Evolutionary conservation across 2,329 filamentous ascomycete genomes (phyloP).

Genomic region (Neonectria punicea): DNA sequence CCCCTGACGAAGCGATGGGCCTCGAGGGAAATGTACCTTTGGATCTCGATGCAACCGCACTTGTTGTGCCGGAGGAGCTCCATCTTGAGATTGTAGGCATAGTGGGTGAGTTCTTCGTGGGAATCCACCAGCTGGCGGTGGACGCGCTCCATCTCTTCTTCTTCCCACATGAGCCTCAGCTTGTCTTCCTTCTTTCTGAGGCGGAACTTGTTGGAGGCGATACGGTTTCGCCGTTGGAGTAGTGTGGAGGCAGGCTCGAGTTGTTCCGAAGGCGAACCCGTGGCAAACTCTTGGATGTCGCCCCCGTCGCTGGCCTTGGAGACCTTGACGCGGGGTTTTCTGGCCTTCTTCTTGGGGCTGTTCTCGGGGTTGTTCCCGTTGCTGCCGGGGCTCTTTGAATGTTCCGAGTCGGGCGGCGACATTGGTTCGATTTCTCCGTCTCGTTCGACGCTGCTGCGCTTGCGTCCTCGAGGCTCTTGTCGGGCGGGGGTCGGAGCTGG

Average conservation of each 20-base stretch:
- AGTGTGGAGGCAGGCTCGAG: not conserved
- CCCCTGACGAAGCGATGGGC: slow-evolving; percentile 28
- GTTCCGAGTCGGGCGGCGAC: not conserved
- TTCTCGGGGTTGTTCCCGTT: not conserved
- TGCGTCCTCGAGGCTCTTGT: not conserved
- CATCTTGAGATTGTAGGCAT: slow-evolving; percentile 33
- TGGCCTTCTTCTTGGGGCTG: not conserved
- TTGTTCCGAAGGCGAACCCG: not conserved
- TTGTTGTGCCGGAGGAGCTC: slow-evolving; percentile 35
- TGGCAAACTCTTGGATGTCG: not conserved
- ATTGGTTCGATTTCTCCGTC: not conserved
- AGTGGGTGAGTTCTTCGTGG: too few species aligned
- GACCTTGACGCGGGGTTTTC: too few species aligned
- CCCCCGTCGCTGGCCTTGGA: not conserved
- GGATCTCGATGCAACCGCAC: slow-evolving; percentile 38
- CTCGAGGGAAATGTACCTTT: slow-evolving; percentile 36
- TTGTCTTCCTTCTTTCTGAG: slow-evolving; percentile 33
- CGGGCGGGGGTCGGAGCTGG: not conserved
- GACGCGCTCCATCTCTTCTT: slow-evolving; percentile 30
- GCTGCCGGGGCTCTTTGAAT: not conserved
- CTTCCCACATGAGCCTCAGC: slow-evolving; percentile 26
- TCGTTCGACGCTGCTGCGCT: not conserved
- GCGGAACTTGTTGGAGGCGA: slow-evolving; percentile 42
- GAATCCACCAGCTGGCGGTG: slow-evolving; percentile 4
- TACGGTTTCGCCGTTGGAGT: slow-evolving; percentile 34